Evolutionary conservation across 306 rosid genomes (phyloP).

Genomic region (Lathyrus aphaca): DNA sequence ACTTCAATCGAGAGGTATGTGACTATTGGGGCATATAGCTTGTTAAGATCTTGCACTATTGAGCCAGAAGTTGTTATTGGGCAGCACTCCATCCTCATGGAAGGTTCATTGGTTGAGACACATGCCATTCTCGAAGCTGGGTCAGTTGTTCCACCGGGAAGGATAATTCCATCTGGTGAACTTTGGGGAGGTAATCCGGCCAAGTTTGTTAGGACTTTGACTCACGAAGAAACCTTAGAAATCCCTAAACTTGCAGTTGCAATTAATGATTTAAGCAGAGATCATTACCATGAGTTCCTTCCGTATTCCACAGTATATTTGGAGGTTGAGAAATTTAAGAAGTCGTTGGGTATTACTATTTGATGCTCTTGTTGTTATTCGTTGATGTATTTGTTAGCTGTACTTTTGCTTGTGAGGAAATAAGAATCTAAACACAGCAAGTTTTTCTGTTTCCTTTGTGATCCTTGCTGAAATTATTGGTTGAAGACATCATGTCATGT

Average conservation of each 20-base stretch:
- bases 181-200: constrained; percentile 99
- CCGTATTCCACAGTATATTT: constrained; percentile 90
- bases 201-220: constrained; percentile 75
- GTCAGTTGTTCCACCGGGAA: constrained; percentile 94
- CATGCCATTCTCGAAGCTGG: constrained; percentile 98
- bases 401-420: constrained; percentile 69
- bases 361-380: constrained; percentile 49
- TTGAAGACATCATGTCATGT: constrained; percentile 34
- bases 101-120: constrained; percentile 94
- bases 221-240: constrained; percentile 93
- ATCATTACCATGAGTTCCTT: constrained; percentile 79
- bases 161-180: constrained; percentile 92
- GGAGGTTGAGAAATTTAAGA: constrained; percentile 99
- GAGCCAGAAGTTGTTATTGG: constrained; percentile 99
- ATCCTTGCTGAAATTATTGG: constrained; percentile 44
- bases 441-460: constrained; percentile 49
- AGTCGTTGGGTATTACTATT: constrained; percentile 80
- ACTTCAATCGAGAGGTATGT: constrained; percentile 84
- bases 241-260: constrained; percentile 98
- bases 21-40: constrained; percentile 90
- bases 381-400: constrained; percentile 53
- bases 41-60: constrained; percentile 90
- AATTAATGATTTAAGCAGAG: constrained; percentile 86
- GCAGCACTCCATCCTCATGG: constrained; percentile 98
- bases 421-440: constrained; percentile 63